Conservation (phyloP, 2,329 filamentous ascomycete genomes). For the Cladosporium sp. region DNA sequence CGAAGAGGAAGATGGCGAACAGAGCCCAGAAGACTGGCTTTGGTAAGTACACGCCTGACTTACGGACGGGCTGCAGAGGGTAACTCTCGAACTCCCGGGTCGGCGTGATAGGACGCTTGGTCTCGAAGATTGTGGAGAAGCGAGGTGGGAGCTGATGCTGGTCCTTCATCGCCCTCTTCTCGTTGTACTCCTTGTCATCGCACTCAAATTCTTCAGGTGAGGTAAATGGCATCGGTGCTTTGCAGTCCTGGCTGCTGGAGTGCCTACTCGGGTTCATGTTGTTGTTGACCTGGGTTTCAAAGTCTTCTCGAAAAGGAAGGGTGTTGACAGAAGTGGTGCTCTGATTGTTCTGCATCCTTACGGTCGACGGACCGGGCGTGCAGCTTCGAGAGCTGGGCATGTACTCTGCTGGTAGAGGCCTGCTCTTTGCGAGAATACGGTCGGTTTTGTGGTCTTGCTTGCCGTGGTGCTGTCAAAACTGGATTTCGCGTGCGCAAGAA, state of each 20-base stretch:
- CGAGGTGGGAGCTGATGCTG: constrained; percentile 22
- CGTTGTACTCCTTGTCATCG: constrained; percentile 19
- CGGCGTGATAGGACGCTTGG: constrained; percentile 15
- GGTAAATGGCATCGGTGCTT: constrained; percentile 13
- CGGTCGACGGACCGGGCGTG: background rate
- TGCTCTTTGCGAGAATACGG: constrained; percentile 4
- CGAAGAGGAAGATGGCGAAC: constrained; percentile 29
- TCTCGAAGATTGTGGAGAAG: constrained; percentile 30
- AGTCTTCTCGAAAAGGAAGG: constrained; percentile 28
- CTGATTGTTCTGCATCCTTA: background rate
- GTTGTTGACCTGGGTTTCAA: constrained; percentile 31
- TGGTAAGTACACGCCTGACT: constrained; percentile 30
- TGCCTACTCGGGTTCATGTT: constrained; percentile 25
- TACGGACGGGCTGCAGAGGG: constrained; percentile 18
- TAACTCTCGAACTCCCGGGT: constrained; percentile 25
- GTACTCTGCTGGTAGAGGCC: background rate
- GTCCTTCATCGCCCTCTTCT: constrained; percentile 20
- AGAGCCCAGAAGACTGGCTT: constrained; percentile 31
- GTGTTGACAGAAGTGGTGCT: background rate
- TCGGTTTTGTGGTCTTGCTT: background rate
- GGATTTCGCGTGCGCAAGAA: background rate
- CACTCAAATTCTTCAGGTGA: constrained; percentile 12
- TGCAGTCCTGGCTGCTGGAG: constrained; percentile 13
- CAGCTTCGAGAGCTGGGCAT: constrained; percentile 2
- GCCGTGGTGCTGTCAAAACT: background rate